Evolutionary conservation across 768 basidiomycete species (phyloP), one percentile per base, ranked within the genome.

Genomic region (Mycena leptocephala): DNA sequence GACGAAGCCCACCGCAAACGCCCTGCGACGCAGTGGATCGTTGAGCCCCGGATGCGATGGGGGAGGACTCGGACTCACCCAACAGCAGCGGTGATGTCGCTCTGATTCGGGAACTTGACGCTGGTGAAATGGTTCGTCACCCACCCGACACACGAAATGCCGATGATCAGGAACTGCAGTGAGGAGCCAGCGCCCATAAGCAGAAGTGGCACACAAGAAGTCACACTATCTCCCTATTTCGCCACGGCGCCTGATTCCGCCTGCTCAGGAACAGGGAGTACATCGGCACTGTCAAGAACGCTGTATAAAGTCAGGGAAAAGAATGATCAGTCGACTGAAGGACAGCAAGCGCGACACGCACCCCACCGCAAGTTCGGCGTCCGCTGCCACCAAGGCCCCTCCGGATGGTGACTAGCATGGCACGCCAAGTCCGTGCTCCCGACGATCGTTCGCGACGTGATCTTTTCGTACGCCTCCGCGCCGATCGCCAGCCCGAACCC

Each of bases 401-500:
- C 75, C 0, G 87, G 82, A 71, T 89, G 81, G 75, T 96, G 95
- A 14, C 91, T 90, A 18, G 86, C 55, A 0, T 85, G 48, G 82
- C 96, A 97, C 1, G 83, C 81, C n/a, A 79, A 92, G 80, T 96
- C 94, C 61, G 88, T 89, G 16, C 89, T 85, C 10, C 89, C 91
- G 14, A 87, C 75, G 11, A 94, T 84, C 10, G 82, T 63, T 2
- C 82, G 82, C 5, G 87, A 85, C 0, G 92, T 89, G 41, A 95
- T 88, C 68, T 87, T 89, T 62, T 90, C 85, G 80, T 92, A 97
- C 4, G 94, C 81, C 75, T 94, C 88, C 0, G 92, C 93, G 5
- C 96, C 95, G 58, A 97, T 95, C 0, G 95, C 91, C 13, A 96
- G 91, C 6, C 96, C 96, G 81, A 97, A 95, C 0, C 94, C 93